Base-by-base conservation (phyloP, 1,284 basidiomycete genomes). In the Xerocomus nothofagi region DNA sequence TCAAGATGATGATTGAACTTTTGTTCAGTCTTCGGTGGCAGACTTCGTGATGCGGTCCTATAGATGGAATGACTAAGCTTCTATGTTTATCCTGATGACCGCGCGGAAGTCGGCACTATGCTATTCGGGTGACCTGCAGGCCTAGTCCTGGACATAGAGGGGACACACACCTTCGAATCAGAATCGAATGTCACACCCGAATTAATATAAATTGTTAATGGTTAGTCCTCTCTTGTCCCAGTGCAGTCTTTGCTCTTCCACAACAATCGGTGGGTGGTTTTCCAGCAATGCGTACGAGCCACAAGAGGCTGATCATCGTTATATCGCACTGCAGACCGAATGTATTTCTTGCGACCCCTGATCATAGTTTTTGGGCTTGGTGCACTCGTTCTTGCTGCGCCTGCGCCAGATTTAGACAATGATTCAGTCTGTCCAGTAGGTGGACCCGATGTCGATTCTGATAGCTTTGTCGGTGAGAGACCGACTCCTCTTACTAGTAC, bases 371-470 rank as follows among this genome's bases (percentile, higher is more conserved):
- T 37, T 24, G 47, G 21, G 9, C 23, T 57, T 11, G 47, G 26
- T 14, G 20, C 30, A 3, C 14, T 57, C 0, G 31, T 27, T 20
- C 21, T 48, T 14, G 55, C 50, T 23, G 27, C 50, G 14, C 53
- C n/a, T n/a, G n/a, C n/a, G n/a, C n/a, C n/a, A n/a, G n/a, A n/a
- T n/a, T n/a, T n/a, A n/a, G n/a, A n/a, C n/a, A n/a, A n/a, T n/a
- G n/a, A n/a, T n/a, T n/a, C n/a, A n/a, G n/a, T n/a, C n/a, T n/a
- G n/a, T n/a, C n/a, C 39, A 18, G 12, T 3, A 21, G 21, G 17
- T 14, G 17, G 17, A 14, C 2, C 7, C 1, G 21, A 14, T 12
- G 2, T 5, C 1, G 17, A n/a, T 3, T 3, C 12, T 6, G 39
- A 52, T 15, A 11, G 14, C 17, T 1, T 4, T 26, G 7, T 53